Evolutionary conservation across 139 green algal species (phyloP).

Genomic region (Asterochloris erici): DNA sequence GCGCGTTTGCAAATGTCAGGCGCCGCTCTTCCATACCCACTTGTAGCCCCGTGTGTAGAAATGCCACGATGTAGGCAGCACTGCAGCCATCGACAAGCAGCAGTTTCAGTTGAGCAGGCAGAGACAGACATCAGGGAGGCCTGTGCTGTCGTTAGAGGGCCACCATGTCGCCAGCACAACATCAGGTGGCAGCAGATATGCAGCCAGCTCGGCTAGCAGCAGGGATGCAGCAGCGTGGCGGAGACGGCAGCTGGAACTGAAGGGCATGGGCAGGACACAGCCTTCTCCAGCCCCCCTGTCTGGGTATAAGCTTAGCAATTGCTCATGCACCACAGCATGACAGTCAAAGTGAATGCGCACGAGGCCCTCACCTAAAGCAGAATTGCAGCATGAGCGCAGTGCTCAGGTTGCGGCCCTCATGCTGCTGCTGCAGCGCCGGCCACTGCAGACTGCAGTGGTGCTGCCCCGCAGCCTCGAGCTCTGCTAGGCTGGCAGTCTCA

Average conservation of each 20-base stretch:
- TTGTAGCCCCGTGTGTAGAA: constrained; percentile 10
- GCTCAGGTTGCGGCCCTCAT: background rate
- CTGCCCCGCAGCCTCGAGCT: constrained; percentile 11
- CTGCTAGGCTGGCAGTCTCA: background rate
- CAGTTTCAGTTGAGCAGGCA: background rate
- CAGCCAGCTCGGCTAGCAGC: too few species aligned
- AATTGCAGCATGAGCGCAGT: constrained; percentile 9
- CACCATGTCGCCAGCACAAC: too few species aligned
- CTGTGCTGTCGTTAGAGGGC: background rate
- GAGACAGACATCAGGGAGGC: background rate
- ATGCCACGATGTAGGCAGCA: constrained; percentile 19
- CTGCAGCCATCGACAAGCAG: constrained; percentile 5
- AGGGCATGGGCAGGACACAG: too few species aligned
- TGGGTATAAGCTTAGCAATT: too few species aligned
- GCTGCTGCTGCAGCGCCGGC: constrained; percentile 15
- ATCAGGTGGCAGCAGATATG: too few species aligned
- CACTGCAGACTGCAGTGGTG: constrained; percentile 8
- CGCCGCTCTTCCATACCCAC: constrained; percentile 18
- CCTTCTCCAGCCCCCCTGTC: too few species aligned
- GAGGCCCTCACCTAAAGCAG: constrained; percentile 2
- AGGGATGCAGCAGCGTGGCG: too few species aligned
- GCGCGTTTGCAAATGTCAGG: constrained; percentile 9
- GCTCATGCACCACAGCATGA: background rate
- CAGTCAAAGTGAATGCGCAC: background rate
- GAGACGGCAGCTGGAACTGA: too few species aligned